Evolutionary conservation across 495 filamentous ascomycete genomes (phyloP), one percentile per base, ranked within the genome.

Genomic region (Cryomyces minteri): DNA sequence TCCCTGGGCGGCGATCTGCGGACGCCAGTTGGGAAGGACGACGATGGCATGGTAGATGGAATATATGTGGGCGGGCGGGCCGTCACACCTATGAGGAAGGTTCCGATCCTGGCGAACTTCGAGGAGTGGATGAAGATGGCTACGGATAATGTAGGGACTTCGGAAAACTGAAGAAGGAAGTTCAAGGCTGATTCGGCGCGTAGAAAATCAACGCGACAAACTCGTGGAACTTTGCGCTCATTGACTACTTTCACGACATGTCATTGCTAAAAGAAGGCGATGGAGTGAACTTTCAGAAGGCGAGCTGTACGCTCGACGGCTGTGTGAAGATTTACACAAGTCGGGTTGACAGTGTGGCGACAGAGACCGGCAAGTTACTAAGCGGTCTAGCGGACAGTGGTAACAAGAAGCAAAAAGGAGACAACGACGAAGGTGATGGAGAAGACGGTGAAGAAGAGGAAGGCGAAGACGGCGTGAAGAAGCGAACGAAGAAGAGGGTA

Each of bases 91-190:
- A 86, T 94, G 80, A 93, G 94, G 69, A 82, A 90, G 38, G 84
- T 94, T 32, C 92, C 90, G 0, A 82, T 99, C 46, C 60, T 96
- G 43, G 92, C 92, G 43, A 96, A 96, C 63, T 99, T 96, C 55
- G 90, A 99, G 62, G 92, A 99, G 58, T 96, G 90, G 90, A 96
- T 99, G 92, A 99, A 96, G 73, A 88, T 96, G 84, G 92, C 92
- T 7, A 96, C 88, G 25, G 90, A 99, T 67, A 99, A 99, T 52
- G 60, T 63, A 47, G 38, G 48, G 14, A 31, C 32, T 30, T 7
- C 40, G 29, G 34, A n/a, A 18, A 43, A 10, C 10, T 6, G 9
- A 32, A 9, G 28, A 7, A 32, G 8, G 6, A n/a, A 41, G 32
- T 7, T 6, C 8, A 10, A 6, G 33, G 39, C 44, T 53, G 41